Evolutionary conservation across 2,329 filamentous ascomycete species (phyloP), one percentile per base, ranked within the genome.

Genomic region (Phialocephala subalpina): DNA sequence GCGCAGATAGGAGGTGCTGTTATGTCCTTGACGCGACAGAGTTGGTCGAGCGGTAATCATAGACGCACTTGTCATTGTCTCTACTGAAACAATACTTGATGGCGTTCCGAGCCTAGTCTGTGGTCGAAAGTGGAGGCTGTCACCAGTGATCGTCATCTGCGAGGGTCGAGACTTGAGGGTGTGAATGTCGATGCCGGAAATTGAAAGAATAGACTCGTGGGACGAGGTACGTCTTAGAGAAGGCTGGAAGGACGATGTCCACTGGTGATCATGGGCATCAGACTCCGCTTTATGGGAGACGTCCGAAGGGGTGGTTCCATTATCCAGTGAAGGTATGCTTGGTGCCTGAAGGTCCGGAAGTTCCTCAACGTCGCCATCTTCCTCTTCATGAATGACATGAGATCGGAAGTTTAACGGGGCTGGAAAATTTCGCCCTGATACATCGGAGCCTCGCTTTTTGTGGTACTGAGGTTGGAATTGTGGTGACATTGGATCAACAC

Each of bases 111-210:
- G 80, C 60, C 82, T 81, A 18, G 80, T 80, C 63, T 83, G 82
- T 36, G 81, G 78, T 52, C 80, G 76, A 62, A 76, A 82, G 82
- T 64, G 82, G 82, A 65, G 84, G 81, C 59, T 84, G 76, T 67
- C 87, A 74, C 25, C 73, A 73, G 67, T 81, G 36, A 76, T 81
- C 20, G 90, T 87, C 65, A 96, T 85, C 73, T 97, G 92, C 38
- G 91, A 92, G 0, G 93, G 92, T 3, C 92, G 87, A 1, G 86
- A 84, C 73, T 90, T 90, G 4, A 97, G 83, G 0, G 92, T 94
- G 77, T 97, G 94, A 58, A 97, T 97, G 75, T 97, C 95, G 77
- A 97, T 90, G 1, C 93, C 94, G 0, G 90, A 88, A 1, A 97
- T 86, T 0, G 94, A 97, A 71, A 97, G 86, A 67, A 97, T 90